A percentile compares a stretch with the other conserved stretches of the same genome.
These are phyloP conservation scores for Borealophlyctis nickersoniae DNA, from an alignment of 192 early-diverging fungal genomes.

Conservation along the genomic window DNA sequence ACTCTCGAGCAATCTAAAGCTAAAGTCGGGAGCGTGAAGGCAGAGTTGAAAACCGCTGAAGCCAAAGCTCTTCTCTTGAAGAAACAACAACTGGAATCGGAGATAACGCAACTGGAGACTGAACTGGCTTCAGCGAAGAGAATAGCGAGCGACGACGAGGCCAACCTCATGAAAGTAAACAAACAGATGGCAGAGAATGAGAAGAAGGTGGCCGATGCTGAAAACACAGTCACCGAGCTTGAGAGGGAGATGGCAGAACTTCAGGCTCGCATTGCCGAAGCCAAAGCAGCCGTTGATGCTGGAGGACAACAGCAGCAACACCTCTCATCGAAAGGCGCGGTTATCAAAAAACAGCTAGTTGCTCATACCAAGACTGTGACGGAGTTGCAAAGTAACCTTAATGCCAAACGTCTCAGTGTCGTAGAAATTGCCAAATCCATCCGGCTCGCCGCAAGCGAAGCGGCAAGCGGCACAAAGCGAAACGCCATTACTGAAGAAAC, in stretches of 20 bases:
- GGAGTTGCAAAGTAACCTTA: neutral
- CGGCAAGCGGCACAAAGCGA: too few species aligned
- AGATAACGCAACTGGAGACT: neutral
- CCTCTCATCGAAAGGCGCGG: neutral
- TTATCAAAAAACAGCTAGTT: neutral
- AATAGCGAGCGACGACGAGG: neutral
- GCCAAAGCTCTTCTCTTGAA: too few species aligned
- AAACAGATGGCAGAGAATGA: neutral
- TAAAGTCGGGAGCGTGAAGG: too few species aligned
- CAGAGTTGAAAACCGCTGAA: too few species aligned
- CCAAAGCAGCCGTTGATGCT: neutral
- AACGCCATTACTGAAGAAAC: too few species aligned
- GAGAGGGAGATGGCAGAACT: neutral
- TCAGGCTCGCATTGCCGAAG: neutral
- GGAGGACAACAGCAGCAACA: neutral
- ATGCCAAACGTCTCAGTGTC: neutral
- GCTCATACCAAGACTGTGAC: neutral
- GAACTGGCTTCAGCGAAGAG: neutral
- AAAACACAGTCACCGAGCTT: neutral
- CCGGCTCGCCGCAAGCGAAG: neutral
- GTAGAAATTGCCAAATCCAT: neutral
- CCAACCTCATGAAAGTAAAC: neutral
- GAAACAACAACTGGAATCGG: neutral
- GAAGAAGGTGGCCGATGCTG: too few species aligned
- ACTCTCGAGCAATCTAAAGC: neutral